These are phyloP conservation scores for Parathielavia appendiculata DNA, from an alignment of 495 filamentous ascomycete species.

Conservation along the genomic window DNA sequence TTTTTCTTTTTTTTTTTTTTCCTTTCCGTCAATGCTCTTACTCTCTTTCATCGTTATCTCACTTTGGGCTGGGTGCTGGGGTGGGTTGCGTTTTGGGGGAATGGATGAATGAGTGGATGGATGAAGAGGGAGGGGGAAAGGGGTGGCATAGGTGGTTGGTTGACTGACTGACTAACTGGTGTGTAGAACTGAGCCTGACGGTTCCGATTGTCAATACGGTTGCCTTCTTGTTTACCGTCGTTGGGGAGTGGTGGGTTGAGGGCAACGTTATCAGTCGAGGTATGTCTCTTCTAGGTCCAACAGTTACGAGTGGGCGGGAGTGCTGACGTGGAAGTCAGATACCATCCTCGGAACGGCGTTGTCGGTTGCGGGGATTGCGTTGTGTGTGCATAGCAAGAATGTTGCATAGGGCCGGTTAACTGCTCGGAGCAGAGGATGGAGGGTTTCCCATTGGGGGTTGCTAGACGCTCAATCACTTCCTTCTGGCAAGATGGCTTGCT, in stretches of 20 bases:
- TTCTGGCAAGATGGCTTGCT: not conserved
- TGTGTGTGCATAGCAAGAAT: constrained; percentile 24
- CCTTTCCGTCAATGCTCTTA: not conserved
- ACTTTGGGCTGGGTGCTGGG: too few species aligned
- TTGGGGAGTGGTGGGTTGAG: constrained; percentile 94
- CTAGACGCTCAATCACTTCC: not conserved
- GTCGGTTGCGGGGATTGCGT: constrained; percentile 15
- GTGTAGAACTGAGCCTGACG: constrained; percentile 77
- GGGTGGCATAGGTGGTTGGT: not conserved
- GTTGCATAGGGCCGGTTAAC: not conserved
- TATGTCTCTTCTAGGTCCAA: constrained; percentile 31
- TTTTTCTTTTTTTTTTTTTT: not conserved
- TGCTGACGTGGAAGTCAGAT: constrained; percentile 12
- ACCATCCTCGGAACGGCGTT: constrained; percentile 15
- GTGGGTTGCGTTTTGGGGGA: not conserved
- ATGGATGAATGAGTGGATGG: not conserved
- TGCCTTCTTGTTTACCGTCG: constrained; percentile 90
- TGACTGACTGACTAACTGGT: constrained; percentile 6
- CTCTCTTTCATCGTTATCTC: too few species aligned
- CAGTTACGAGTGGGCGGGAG: not conserved
- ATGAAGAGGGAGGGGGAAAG: too few species aligned
- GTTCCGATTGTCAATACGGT: constrained; percentile 92
- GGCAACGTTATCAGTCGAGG: constrained; percentile 77
- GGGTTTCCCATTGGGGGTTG: not conserved
- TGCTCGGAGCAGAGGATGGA: too few species aligned